Conservation (phyloP, 2,329 filamentous ascomycete genomes). For the Fusarium compactum region DNA sequence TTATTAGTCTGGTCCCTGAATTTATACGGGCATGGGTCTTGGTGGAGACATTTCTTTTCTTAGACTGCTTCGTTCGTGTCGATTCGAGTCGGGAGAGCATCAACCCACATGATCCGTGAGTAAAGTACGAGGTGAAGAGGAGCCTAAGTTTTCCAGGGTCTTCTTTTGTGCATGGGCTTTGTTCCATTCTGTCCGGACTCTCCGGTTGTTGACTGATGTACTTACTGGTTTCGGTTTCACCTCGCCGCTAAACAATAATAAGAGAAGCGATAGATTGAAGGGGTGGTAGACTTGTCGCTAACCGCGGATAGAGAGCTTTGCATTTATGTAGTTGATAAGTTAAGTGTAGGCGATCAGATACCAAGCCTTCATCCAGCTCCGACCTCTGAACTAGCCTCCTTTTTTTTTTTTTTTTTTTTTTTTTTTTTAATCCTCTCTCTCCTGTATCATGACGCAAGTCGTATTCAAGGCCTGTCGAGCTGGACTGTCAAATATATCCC, state of each 20-base stretch:
- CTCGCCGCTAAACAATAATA: slow-evolving; percentile 10
- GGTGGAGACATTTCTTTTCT: slow-evolving; percentile 28
- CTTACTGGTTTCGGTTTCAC: slow-evolving; percentile 35
- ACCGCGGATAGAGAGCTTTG: slow-evolving; percentile 23
- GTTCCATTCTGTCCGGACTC: slow-evolving; percentile 32
- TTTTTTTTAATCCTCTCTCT: neutral
- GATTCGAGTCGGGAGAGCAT: slow-evolving; percentile 1
- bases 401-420: slow-evolving; percentile 4
- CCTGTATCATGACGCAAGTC: slow-evolving; percentile 15
- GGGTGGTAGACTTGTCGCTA: neutral
- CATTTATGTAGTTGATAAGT: neutral
- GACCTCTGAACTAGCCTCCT: slow-evolving; percentile 1
- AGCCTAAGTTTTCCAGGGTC: slow-evolving; percentile 13
- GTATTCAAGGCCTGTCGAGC: slow-evolving; percentile 20
- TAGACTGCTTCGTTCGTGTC: slow-evolving; percentile 35
- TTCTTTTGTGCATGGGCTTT: slow-evolving; percentile 7
- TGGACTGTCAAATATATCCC: neutral
- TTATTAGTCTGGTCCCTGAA: slow-evolving; percentile 33
- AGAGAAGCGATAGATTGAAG: slow-evolving; percentile 14
- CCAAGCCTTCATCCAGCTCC: slow-evolving; percentile 4
- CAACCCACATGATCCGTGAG: slow-evolving; percentile 28
- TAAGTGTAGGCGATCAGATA: neutral
- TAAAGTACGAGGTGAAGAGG: slow-evolving; percentile 1
- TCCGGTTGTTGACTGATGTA: slow-evolving; percentile 32
- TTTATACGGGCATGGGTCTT: slow-evolving; percentile 29